These are phyloP conservation scores for Pythium periplocum DNA, from an alignment of 352 stramenopile species.

Conservation along the genomic window DNA sequence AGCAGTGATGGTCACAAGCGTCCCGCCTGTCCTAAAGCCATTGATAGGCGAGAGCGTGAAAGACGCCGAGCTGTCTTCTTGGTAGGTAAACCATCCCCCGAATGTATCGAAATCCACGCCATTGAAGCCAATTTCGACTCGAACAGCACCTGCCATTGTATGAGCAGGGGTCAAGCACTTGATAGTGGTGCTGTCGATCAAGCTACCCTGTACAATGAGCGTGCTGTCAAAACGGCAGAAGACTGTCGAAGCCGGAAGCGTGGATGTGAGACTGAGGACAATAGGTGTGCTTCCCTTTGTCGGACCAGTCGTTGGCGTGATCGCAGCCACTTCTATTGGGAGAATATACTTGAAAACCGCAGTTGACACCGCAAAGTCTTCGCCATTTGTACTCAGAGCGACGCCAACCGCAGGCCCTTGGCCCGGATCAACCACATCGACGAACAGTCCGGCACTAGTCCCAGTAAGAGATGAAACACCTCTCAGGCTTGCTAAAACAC, in stretches of 20 bases:
- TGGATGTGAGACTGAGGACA: slow-evolving; percentile 19
- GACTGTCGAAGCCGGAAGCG: slow-evolving; percentile 20
- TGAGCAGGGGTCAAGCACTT: slow-evolving; percentile 7
- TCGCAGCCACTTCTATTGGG: slow-evolving; percentile 26
- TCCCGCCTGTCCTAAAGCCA: slow-evolving; percentile 45
- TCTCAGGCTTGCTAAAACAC: slow-evolving; percentile 4
- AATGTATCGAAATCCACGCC: slow-evolving; percentile 45
- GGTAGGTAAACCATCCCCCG: slow-evolving; percentile 41
- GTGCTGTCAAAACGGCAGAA: slow-evolving; percentile 53
- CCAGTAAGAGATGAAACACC: slow-evolving; percentile 15
- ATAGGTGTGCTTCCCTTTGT: slow-evolving; percentile 53
- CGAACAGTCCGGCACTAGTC: slow-evolving; percentile 10
- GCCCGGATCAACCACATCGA: slow-evolving; percentile 17
- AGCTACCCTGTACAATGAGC: slow-evolving; percentile 21
- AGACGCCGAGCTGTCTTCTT: slow-evolving; percentile 14
- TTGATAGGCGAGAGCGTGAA: slow-evolving; percentile 32
- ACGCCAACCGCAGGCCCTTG: slow-evolving; percentile 18
- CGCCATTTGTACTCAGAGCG: slow-evolving; percentile 26
- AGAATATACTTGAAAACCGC: slow-evolving; percentile 40
- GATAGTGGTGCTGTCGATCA: slow-evolving; percentile 2
- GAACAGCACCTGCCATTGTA: slow-evolving; percentile 7
- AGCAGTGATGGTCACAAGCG: slow-evolving; percentile 37
- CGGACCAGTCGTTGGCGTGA: slow-evolving; percentile 43
- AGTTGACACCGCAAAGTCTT: slow-evolving; percentile 27
- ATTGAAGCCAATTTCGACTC: slow-evolving; percentile 40